These are phyloP conservation scores for Apodospora peruviana DNA, from an alignment of 495 filamentous ascomycete genomes.

Conservation along the genomic window DNA sequence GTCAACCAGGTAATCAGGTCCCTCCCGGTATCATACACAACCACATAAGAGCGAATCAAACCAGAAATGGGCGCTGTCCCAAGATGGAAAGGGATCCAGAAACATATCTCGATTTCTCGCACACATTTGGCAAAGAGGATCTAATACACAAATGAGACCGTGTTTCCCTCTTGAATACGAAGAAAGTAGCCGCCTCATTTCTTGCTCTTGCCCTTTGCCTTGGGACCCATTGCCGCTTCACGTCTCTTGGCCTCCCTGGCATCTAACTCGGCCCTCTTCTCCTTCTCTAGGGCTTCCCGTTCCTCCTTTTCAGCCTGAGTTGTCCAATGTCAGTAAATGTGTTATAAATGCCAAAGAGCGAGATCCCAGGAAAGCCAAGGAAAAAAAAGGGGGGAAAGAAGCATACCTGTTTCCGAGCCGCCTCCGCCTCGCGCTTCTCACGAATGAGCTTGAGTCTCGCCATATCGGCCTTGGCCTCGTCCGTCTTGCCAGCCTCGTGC, in stretches of 20 bases:
- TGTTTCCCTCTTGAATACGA: too few species aligned
- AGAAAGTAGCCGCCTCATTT: constrained; percentile 16
- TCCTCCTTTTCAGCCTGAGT: constrained; percentile 66
- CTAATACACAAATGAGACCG: too few species aligned
- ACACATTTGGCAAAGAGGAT: too few species aligned
- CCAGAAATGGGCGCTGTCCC: too few species aligned
- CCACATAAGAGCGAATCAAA: too few species aligned
- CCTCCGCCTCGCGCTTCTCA: constrained; percentile 81
- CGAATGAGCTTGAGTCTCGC: constrained; percentile 73
- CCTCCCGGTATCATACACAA: too few species aligned
- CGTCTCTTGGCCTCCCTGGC: constrained; percentile 64
- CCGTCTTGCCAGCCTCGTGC: constrained; percentile 93
- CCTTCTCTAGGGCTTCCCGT: constrained; percentile 54
- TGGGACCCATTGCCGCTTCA: constrained; percentile 38
- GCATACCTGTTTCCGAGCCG: constrained; percentile 50
- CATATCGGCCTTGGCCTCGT: constrained; percentile 90
- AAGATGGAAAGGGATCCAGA: too few species aligned
- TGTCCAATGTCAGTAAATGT: too few species aligned
- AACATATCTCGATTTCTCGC: too few species aligned
- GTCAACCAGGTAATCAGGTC: too few species aligned
- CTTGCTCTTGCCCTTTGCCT: constrained; percentile 32
- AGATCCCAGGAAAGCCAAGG: too few species aligned
- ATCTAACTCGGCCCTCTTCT: constrained; percentile 43
- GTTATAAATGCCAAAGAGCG: too few species aligned
- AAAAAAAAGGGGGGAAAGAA: not conserved